Evolutionary conservation across 805 yeast species (phyloP).

Genomic region (Cyberlindnera americana): DNA sequence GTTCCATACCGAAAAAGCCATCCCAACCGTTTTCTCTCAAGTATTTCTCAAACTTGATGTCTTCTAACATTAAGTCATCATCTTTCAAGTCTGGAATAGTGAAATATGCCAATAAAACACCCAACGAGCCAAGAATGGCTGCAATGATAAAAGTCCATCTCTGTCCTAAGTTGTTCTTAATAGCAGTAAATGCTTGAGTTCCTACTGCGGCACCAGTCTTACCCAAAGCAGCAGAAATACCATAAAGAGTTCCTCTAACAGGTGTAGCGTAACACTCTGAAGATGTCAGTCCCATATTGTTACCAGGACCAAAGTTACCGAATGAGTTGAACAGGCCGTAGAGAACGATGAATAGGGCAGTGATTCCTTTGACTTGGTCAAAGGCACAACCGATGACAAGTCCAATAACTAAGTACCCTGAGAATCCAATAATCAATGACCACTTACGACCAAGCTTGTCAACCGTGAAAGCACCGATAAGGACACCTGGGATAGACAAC

Average conservation of each 20-base stretch:
- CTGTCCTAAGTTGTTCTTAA: conserved; percentile 59
- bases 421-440: conserved; percentile 67
- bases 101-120: conserved; percentile 55
- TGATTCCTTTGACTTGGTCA: conserved; percentile 50
- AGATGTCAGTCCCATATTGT: conserved; percentile 63
- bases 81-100: conserved; percentile 67
- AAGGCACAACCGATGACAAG: conserved; percentile 66
- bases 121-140: conserved; percentile 65
- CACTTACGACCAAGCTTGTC: conserved; percentile 69
- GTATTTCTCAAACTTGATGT: conserved; percentile 57
- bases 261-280: conserved; percentile 75
- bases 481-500: conserved; percentile 70
- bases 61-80: conserved; percentile 66
- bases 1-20: conserved; percentile 38
- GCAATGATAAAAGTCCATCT: conserved; percentile 79
- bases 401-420: conserved; percentile 69
- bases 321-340: conserved; percentile 68
- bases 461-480: conserved; percentile 63
- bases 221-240: conserved; percentile 75
- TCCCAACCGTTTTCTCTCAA: conserved; percentile 57
- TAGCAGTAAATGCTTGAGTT: conserved; percentile 67
- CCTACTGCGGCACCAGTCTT: conserved; percentile 84
- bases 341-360: conserved; percentile 63
- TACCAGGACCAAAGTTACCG: conserved; percentile 80
- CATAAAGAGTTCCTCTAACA: conserved; percentile 72